phyloP scores from a whole-genome alignment of 768 basidiomycete genomes.

The Tylopilus subfusipes region DNA sequence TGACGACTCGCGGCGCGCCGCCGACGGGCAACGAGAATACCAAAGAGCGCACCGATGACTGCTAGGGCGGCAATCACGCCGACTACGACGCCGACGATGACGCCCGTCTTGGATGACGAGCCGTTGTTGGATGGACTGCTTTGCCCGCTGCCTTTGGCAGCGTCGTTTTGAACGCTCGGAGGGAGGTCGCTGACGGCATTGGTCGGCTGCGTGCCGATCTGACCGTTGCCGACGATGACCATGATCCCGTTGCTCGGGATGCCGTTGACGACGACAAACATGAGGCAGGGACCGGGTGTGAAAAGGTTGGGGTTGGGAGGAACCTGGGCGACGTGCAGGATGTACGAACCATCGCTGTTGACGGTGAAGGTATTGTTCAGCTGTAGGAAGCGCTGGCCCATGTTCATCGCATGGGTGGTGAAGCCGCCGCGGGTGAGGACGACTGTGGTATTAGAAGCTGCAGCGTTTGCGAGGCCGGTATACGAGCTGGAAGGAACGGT shows the following conservation, averaged over 20 bases:
- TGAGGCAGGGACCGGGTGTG: constrained; percentile 83
- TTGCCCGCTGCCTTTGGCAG: constrained; percentile 35
- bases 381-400: constrained; percentile 83
- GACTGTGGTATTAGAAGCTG: constrained; percentile 74
- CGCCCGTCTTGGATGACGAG: constrained; percentile 24
- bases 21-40: constrained; percentile 49
- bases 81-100: constrained; percentile 29
- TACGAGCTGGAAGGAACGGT: constrained; percentile 64
- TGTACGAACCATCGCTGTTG: constrained; percentile 69
- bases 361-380: constrained; percentile 86
- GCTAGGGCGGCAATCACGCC: constrained; percentile 31
- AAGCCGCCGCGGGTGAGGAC: constrained; percentile 79
- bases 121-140: constrained; percentile 11
- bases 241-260: constrained; percentile 78
- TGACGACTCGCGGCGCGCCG: constrained; percentile 40
- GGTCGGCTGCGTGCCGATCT: constrained; percentile 66
- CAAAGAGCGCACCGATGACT: constrained; percentile 34
- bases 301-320: constrained; percentile 85
- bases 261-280: constrained; percentile 82
- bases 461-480: constrained; percentile 60
- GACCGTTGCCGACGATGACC: constrained; percentile 77
- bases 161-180: constrained; percentile 41
- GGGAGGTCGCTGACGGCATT: constrained; percentile 21
- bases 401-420: constrained; percentile 86
- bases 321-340: constrained; percentile 76